phyloP scores from a whole-genome alignment of 202 grass and related monocot species.

The Thinopyrum obtusiflorum region DNA sequence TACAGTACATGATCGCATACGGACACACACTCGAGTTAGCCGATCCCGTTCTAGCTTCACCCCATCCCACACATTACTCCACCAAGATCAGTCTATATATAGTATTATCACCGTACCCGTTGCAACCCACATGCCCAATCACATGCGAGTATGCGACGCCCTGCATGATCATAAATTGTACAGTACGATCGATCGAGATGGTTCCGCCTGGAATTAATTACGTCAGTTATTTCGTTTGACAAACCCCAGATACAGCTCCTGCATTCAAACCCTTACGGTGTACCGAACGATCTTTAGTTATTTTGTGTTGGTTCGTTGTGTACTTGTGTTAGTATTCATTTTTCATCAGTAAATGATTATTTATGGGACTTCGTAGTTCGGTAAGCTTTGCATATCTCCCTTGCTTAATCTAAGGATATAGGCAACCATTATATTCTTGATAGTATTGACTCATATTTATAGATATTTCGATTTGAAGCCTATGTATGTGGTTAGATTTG shows the following conservation, averaged over 20 bases:
- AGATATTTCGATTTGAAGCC: neutral
- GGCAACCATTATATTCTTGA: neutral
- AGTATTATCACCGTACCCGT: neutral
- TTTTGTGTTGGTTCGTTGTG: neutral
- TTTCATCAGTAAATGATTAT: neutral
- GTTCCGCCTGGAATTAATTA: neutral
- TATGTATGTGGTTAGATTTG: neutral
- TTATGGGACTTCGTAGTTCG: neutral
- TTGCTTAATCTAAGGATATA: neutral
- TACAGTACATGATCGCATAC: neutral
- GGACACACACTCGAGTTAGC: conserved; percentile 17
- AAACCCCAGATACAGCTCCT: neutral
- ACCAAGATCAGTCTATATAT: neutral
- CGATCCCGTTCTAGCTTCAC: neutral
- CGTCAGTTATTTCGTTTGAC: neutral
- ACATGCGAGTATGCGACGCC: neutral
- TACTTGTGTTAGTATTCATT: neutral
- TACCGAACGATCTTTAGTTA: neutral
- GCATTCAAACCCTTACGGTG: neutral
- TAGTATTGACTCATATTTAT: neutral
- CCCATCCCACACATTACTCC: neutral
- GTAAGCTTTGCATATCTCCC: neutral
- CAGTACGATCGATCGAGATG: neutral
- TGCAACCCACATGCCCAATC: neutral
- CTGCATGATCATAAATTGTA: neutral